Base-by-base conservation (phyloP, 2,329 filamentous ascomycete genomes). In the Fusarium anthophilum region DNA sequence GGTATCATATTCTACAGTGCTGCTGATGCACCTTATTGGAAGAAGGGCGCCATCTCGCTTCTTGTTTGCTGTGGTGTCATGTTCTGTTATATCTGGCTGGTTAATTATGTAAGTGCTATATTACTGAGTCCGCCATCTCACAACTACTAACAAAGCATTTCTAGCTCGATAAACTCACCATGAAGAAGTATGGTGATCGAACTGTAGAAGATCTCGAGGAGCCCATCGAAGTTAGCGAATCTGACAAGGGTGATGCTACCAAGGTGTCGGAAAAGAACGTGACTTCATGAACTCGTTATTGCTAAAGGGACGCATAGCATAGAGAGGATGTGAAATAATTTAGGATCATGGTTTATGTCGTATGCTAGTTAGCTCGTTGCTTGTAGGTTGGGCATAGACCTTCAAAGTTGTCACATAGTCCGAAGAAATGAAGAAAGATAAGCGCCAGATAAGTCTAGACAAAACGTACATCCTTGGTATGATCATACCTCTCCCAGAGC, bases 1-100 rank as follows among this genome's bases (percentile, higher is more conserved):
- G 84, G 84, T 1, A 84, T 86, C 10, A 75, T 79, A 0, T 70
- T 86, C 13, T 86, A 86, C 50, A 78, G 82, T 18, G 83, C 83
- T 1, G 80, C 79, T 10, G 82, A 86, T 66, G 83, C 83, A 0
- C 83, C 84, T 7, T 85, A 85, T 59, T 85, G 84, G 76, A 69
- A 73, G 43, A 80, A 76, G 28, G 79, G 79, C 1, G 76, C 73
- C 6, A 80, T 80, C 32, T 68, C 75, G 1, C 77, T 80, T 39
- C 53, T 78, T 5, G 61, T 26, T 10, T 65, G 73, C 5, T 69
- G 60, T 10, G 45, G n/a, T 9, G 63, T 75, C 5, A 75, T 74
- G 70, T 65, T 74, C 24, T 60, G 70, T 13, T 75, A 76, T 28
- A 72, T 74, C 28, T 75, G 73, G 73, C 53, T 75, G 1, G 60